A percentile compares a stretch with the other conserved stretches of the same genome.
Evolutionary conservation across 306 rosid genomes (phyloP).

Genomic region (Albizia julibrissin): DNA sequence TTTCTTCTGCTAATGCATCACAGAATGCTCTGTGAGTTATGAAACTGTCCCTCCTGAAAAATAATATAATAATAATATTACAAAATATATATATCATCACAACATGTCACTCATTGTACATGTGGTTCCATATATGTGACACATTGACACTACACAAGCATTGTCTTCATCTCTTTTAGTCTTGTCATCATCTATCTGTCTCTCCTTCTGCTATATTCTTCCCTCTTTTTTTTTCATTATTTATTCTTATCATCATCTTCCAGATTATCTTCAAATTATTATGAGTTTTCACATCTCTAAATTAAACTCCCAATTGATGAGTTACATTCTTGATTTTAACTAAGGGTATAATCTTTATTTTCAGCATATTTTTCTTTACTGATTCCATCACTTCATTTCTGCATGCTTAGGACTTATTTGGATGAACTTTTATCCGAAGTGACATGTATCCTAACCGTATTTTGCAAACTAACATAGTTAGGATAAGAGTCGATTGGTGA

Average conservation of each 20-base stretch:
- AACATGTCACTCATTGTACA: constrained; percentile 31
- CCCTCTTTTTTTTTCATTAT: neutral
- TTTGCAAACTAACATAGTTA: no score
- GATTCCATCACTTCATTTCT: neutral
- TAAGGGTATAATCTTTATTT: neutral
- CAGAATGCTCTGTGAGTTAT: constrained; percentile 99
- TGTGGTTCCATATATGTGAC: neutral
- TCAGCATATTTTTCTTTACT: neutral
- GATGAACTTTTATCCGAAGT: no score
- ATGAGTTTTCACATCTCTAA: neutral
- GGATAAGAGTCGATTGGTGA: no score
- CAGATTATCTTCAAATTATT: neutral
- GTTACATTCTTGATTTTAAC: neutral
- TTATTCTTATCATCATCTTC: neutral
- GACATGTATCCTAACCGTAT: no score
- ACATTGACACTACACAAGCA: constrained; percentile 9
- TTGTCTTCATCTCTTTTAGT: neutral
- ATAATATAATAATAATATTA: neutral
- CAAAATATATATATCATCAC: constrained; percentile 6
- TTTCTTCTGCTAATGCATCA: constrained; percentile 93
- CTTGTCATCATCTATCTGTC: neutral
- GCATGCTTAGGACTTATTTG: neutral
- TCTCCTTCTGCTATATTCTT: neutral
- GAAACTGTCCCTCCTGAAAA: constrained; percentile 92
- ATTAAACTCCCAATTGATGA: neutral